Evolutionary conservation across 2,329 filamentous ascomycete genomes (phyloP), one percentile per base, ranked within the genome.

Genomic region (Sporothrix brunneoviolacea): DNA sequence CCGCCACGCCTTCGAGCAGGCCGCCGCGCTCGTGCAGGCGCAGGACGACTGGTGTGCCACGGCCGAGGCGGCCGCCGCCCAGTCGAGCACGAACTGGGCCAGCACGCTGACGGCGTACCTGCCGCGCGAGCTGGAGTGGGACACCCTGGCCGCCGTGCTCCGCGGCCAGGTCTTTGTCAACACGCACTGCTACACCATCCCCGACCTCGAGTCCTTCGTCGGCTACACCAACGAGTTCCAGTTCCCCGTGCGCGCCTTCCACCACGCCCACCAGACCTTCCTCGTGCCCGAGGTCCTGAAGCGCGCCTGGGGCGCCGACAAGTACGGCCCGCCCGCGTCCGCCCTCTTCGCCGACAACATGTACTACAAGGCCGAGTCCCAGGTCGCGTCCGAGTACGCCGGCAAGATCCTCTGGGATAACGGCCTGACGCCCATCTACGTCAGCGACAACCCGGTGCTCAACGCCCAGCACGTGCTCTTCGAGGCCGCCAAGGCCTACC

Each of bases 201-300:
- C 82, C 1, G 84, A 87, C 58, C 68, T 87, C 8, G 83, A 87
- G 63, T 79, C 80, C 28, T 84, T 86, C 61, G 76, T 87, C 4
- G 76, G 83, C 53, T 82, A 86, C 60, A 84, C 79, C 13, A 84
- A 86, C 56, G 84, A 87, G 70, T 88, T 87, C 67, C 74, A 80
- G 54, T 86, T 87, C 58, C 64, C 77, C 0, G 68, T 86, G 4
- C 72, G 79, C 12, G 82, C 83, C 0, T 86, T 87, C 59, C 83
- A 87, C 61, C 83, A 87, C 58, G 83, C 83, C 3, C 80, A 86
- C 52, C 76, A 83, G 58, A 83, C 83, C 0, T 86, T 73, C 57
- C 65, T 86, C 1, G 75, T 86, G 0, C 83, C 83, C 0, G 83
- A 87, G 62, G 75, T 81, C 22, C 67, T 82, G 3, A 79, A 79